Conservation (phyloP, 257 asterid species). For the Jacaranda copaia region DNA sequence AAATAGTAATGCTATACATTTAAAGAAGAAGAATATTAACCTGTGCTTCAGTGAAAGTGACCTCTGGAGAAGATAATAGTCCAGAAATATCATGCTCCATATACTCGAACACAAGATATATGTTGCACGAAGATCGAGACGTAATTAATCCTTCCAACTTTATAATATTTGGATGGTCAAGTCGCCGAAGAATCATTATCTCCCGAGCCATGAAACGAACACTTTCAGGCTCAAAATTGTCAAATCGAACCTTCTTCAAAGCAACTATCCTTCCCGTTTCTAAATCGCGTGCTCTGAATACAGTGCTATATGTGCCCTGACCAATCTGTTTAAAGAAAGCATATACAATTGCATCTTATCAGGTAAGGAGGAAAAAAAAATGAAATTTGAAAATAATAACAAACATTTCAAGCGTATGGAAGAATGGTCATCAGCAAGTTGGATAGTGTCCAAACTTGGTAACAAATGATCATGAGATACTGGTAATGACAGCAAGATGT, state of each 20-base stretch:
- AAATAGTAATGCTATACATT: not conserved
- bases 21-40: constrained; percentile 44
- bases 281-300: constrained; percentile 89
- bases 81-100: constrained; percentile 99
- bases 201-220: constrained; percentile 98
- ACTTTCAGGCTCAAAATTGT: constrained; percentile 94
- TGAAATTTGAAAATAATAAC: not conserved
- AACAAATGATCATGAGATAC: no score
- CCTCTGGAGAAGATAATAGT: constrained; percentile 75
- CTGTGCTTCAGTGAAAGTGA: constrained; percentile 88
- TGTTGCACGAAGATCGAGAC: constrained; percentile 85
- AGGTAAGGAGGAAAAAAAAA: constrained; percentile 1
- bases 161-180: constrained; percentile 89
- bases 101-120: constrained; percentile 91
- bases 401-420: not conserved
- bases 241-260: constrained; percentile 89
- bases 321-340: constrained; percentile 70
- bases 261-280: constrained; percentile 83
- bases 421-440: no score
- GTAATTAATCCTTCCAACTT: constrained; percentile 86
- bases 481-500: no score
- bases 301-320: constrained; percentile 96
- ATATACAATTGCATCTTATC: constrained; percentile 25
- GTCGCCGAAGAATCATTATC: constrained; percentile 82
- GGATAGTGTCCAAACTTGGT: no score